Conservation (phyloP, 1,139 yeast species). For the Suhomyces coccinellae region DNA sequence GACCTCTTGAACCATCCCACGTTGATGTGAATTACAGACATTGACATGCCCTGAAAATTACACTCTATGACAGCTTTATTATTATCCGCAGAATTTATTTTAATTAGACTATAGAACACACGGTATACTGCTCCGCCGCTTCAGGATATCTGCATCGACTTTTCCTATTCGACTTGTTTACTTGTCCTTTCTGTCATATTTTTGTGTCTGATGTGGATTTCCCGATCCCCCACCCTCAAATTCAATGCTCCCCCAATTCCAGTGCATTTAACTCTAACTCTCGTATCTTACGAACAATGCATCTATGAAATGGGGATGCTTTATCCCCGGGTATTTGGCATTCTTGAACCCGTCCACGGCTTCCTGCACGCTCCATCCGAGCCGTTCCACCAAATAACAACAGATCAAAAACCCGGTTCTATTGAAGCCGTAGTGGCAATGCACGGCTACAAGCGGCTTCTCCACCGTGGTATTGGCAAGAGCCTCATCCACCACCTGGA, state of each 20-base stretch:
- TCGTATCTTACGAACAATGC: slow-evolving; percentile 70
- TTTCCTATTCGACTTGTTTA: no score
- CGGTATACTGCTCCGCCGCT: neutral
- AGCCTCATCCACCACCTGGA: slow-evolving; percentile 54
- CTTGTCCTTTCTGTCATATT: no score
- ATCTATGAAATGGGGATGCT: slow-evolving; percentile 76
- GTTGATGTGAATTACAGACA: no score
- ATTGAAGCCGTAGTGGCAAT: slow-evolving; percentile 82
- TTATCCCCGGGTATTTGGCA: slow-evolving; percentile 72
- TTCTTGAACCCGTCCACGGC: slow-evolving; percentile 60
- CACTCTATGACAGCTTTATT: no score
- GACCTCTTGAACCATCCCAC: no score
- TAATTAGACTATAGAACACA: no score
- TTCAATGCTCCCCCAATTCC: neutral
- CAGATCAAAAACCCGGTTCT: slow-evolving; percentile 76
- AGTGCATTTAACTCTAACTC: neutral
- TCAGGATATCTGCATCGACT: neutral
- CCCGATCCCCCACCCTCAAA: slow-evolving; percentile 1
- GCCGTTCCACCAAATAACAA: slow-evolving; percentile 62
- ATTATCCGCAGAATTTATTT: no score
- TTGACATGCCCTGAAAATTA: no score
- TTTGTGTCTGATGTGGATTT: no score
- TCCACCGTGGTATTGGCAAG: slow-evolving; percentile 25
- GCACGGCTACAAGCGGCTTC: slow-evolving; percentile 57
- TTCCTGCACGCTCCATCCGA: slow-evolving; percentile 61